Conservation (phyloP, 768 basidiomycete species). For the Amylocystis lapponica region DNA sequence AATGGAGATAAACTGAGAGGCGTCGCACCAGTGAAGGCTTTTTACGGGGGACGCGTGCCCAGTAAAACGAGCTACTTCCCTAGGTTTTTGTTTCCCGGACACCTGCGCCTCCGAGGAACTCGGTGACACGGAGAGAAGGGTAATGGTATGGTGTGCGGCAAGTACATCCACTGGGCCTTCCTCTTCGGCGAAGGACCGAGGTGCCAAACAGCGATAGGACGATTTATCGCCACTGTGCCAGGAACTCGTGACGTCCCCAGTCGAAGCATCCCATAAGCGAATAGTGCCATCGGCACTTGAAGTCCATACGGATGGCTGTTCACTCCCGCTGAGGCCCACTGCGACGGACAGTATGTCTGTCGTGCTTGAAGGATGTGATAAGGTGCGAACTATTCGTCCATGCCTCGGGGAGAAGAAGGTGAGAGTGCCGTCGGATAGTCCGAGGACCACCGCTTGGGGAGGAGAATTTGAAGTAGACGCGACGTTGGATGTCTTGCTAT, state of each 20-base stretch:
- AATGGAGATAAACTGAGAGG: constrained; percentile 49
- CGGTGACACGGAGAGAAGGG: constrained; percentile 37
- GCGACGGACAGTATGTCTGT: constrained; percentile 47
- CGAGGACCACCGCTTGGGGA: constrained; percentile 46
- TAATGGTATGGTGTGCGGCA: constrained; percentile 55
- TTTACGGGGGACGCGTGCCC: constrained; percentile 60
- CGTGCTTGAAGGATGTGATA: constrained; percentile 50
- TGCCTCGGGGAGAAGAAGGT: constrained; percentile 58
- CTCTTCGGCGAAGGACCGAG: constrained; percentile 37
- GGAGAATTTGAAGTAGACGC: constrained; percentile 22
- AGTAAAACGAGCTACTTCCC: constrained; percentile 46
- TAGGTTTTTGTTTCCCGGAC: constrained; percentile 36
- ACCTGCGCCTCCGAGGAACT: constrained; percentile 7
- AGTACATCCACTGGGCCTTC: constrained; percentile 38
- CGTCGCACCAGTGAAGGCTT: constrained; percentile 42
- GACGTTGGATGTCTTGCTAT: constrained; percentile 23
- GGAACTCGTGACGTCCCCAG: constrained; percentile 39
- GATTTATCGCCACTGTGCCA: constrained; percentile 56
- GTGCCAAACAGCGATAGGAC: constrained; percentile 48
- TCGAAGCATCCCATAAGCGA: constrained; percentile 52
- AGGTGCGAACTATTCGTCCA: constrained; percentile 46
- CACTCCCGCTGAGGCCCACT: constrained; percentile 23
- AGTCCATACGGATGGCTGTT: constrained; percentile 41
- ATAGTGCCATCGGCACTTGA: constrained; percentile 53
- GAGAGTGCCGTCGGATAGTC: constrained; percentile 55